Base-by-base conservation (phyloP, 2,329 filamentous ascomycete species). In the Ophiostoma montium region DNA sequence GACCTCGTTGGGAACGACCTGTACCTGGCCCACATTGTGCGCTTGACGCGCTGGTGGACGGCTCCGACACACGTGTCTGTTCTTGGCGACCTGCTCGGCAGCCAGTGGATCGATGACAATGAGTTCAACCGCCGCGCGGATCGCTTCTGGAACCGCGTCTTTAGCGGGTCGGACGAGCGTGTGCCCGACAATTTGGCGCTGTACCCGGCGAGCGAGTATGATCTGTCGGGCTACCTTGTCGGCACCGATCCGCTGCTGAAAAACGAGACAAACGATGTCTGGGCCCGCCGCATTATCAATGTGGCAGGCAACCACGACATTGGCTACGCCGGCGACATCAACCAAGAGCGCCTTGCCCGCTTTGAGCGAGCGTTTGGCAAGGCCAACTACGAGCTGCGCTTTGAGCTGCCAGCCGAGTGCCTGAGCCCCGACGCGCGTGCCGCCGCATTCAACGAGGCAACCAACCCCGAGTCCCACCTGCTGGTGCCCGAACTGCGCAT, bases 261-360 rank as follows among this genome's bases (percentile, higher is more conserved):
- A 3, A 45, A 47, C 32, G 38, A 18, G 9, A 46, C 35, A 8
- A 18, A 38, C 51, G 63, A 66, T 7, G 65, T 69, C 6, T 96
- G 92, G 92, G 65, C 71, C n/a, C 74, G 70, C 36, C 76, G 84
- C 49, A 72, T 95, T 54, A 87, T 98, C 62, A 94, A 95, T 57
- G 78, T 96, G 23, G 88, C 81, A 0, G 92, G 92, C 1, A 98
- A 98, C 60, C 92, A 98, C 62, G 92, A 98, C 63, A 82, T 98
- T 59, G 92, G 92, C 32, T 98, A 98, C 62, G 87, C 89, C 0
- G 92, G 92, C 3, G 92, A 98, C 63, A 74, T 96, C 53, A 87
- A 83, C 36, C 67, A 73, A n/a, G 72, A 78, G 53, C 78, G 88
- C 3, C 71, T 95, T 49, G 70, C 77, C 27, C 77, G 92, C 1